phyloP scores from a whole-genome alignment of 306 rosid species.

The Benincasa hispida region DNA sequence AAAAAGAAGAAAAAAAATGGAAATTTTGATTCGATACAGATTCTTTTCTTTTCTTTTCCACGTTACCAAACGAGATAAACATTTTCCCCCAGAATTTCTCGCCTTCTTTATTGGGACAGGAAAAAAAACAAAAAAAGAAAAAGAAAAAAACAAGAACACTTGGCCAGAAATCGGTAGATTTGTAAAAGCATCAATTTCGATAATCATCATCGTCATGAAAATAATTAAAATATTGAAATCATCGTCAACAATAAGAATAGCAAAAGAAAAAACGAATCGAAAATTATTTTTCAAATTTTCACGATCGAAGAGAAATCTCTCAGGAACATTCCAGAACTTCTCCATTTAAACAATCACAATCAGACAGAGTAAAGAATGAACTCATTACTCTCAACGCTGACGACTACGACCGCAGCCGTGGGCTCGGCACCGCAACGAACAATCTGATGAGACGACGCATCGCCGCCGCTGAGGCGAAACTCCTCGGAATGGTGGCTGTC shows the following conservation, averaged over 20 bases:
- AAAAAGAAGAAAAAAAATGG: background rate
- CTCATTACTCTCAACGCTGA: conserved; percentile 13
- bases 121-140: background rate
- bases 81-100: background rate
- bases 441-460: conserved; percentile 9
- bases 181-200: background rate
- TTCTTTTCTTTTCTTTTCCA: background rate
- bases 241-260: background rate
- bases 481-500: conserved; percentile 1
- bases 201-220: background rate
- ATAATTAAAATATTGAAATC: background rate
- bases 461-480: conserved; percentile 3
- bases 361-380: conserved; percentile 47
- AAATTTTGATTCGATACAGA: background rate
- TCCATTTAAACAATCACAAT: background rate
- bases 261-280: background rate
- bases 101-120: background rate
- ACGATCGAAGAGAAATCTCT: background rate
- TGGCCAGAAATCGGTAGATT: background rate
- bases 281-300: background rate
- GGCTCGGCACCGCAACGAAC: conserved; percentile 17
- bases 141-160: background rate
- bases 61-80: background rate
- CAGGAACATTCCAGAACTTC: background rate
- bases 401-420: background rate